Evolutionary conservation across 192 early-diverging fungal species (phyloP).

Genomic region (Podila epigama): DNA sequence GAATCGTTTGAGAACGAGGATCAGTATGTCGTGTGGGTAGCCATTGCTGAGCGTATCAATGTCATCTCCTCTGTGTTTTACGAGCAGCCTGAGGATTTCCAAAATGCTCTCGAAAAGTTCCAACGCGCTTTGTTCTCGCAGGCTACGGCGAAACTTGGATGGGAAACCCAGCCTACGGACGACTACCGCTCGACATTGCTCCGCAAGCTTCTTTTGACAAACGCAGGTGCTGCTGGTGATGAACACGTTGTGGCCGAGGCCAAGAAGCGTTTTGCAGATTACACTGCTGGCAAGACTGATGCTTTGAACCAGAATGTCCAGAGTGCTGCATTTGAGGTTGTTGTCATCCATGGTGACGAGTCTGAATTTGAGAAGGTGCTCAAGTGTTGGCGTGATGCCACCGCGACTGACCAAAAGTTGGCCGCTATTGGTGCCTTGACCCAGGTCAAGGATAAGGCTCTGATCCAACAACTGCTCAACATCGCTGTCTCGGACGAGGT

Average conservation of each 20-base stretch:
- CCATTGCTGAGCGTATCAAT: constrained; percentile 65
- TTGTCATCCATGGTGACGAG: constrained; percentile 66
- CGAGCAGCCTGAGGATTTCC: constrained; percentile 65
- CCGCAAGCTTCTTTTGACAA: constrained; percentile 77
- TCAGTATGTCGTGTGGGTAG: constrained; percentile 81
- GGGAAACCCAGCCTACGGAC: constrained; percentile 74
- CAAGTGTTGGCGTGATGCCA: constrained; percentile 66
- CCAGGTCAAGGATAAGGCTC: constrained; percentile 55
- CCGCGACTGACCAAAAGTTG: constrained; percentile 72
- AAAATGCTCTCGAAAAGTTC: constrained; percentile 70
- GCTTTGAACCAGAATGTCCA: constrained; percentile 81
- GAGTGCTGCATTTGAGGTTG: constrained; percentile 74
- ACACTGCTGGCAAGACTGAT: constrained; percentile 68
- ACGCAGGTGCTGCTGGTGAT: constrained; percentile 77
- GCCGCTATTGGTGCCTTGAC: constrained; percentile 71
- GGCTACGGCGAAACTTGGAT: constrained; percentile 78
- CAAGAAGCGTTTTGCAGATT: constrained; percentile 70
- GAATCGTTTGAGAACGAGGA: constrained; percentile 77
- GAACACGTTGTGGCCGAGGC: constrained; percentile 68
- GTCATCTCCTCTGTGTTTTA: constrained; percentile 73
- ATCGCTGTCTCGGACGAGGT: constrained; percentile 73
- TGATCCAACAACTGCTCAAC: constrained; percentile 67
- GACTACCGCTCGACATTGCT: constrained; percentile 78
- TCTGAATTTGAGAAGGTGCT: constrained; percentile 70
- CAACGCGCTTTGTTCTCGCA: constrained; percentile 76